Conservation (phyloP, 208 protist species). For the Trypanosoma platydactyli region DNA sequence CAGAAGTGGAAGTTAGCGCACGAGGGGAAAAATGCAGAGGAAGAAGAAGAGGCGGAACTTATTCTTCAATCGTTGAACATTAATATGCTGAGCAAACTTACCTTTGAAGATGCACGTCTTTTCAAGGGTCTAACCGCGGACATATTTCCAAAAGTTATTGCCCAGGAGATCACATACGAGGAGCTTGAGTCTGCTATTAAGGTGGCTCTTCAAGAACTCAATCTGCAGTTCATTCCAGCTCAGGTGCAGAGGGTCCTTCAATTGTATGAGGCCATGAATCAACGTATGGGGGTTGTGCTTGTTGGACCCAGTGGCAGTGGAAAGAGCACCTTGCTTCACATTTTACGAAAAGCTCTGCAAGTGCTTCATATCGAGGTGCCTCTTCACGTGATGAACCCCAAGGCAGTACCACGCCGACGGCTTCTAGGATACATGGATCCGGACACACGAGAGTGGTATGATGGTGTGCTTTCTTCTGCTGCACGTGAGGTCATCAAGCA, state of each 20-base stretch:
- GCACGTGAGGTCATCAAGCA: conserved; percentile 88
- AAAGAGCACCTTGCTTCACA: conserved; percentile 89
- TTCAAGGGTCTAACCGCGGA: conserved; percentile 93
- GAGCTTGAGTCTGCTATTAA: conserved; percentile 86
- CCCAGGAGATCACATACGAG: conserved; percentile 68
- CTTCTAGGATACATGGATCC: conserved; percentile 96
- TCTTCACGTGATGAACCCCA: conserved; percentile 92
- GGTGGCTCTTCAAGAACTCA: conserved; percentile 53
- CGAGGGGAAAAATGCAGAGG: conserved; percentile 66
- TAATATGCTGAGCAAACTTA: conserved; percentile 98
- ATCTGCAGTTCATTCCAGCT: conserved; percentile 64
- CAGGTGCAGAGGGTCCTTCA: conserved; percentile 93
- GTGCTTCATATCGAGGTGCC: conserved; percentile 72
- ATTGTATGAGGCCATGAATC: conserved; percentile 92
- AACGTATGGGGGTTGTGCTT: conserved; percentile 94
- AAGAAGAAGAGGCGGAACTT: conserved; percentile 85
- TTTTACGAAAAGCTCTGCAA: conserved; percentile 84
- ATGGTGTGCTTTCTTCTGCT: conserved; percentile 97
- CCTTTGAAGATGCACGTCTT: conserved; percentile 95
- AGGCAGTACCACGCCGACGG: conserved; percentile 91
- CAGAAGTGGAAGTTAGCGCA: conserved; percentile 74
- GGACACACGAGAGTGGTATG: conserved; percentile 97
- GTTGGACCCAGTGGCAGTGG: conserved; percentile 92
- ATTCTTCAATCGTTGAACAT: conserved; percentile 95
- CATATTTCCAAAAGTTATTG: conserved; percentile 80